Conservation (phyloP, 495 filamentous ascomycete genomes). For the Xylaria flabelliformis region DNA sequence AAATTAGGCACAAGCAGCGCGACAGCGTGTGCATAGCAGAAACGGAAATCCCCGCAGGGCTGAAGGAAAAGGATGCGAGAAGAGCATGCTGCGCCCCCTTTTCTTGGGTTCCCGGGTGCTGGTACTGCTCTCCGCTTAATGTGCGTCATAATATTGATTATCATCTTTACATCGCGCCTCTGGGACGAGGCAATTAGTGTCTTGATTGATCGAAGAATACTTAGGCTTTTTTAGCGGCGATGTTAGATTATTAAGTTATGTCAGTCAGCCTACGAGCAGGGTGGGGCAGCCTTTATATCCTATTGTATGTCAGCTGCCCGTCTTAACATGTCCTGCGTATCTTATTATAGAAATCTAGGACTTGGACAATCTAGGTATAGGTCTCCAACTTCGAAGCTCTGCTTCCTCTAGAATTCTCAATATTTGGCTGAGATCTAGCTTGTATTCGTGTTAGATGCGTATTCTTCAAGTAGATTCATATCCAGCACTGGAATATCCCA, state of each 20-base stretch:
- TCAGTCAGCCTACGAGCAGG: background rate
- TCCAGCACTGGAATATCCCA: background rate
- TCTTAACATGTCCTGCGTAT: background rate
- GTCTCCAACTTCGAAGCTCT: background rate
- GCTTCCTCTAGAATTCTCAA: background rate
- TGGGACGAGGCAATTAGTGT: background rate
- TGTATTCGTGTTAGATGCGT: background rate
- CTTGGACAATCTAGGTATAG: background rate
- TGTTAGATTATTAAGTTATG: background rate
- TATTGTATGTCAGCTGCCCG: background rate
- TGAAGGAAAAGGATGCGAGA: background rate
- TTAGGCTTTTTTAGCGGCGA: background rate
- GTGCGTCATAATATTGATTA: background rate
- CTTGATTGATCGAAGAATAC: background rate
- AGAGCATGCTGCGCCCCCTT: background rate
- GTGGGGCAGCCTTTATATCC: background rate
- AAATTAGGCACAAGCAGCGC: background rate
- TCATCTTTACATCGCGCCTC: background rate
- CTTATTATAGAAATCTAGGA: slow-evolving; percentile 13
- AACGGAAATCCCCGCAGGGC: slow-evolving; percentile 14
- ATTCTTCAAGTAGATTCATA: background rate
- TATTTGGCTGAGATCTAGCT: background rate
- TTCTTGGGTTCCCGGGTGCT: background rate
- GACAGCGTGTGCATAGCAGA: background rate
- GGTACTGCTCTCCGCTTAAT: background rate